Percentiles rank a stretch among this genome's conserved stretches.
phyloP scores from a whole-genome alignment of 1,284 basidiomycete genomes.

The Sanguinoderma infundibulare region DNA sequence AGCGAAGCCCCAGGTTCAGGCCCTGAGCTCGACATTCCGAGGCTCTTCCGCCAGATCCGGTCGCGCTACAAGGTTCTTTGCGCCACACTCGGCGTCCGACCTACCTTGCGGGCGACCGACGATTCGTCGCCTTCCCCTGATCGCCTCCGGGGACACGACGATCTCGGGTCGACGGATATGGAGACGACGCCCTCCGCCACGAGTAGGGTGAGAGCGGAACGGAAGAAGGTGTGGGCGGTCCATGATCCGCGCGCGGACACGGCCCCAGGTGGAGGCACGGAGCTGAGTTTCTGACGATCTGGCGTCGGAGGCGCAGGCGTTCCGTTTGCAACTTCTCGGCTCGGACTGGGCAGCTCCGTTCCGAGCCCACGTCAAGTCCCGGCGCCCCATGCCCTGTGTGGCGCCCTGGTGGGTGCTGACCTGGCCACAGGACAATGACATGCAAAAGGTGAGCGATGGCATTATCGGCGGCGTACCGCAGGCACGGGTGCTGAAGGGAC shows the following conservation, averaged over 20 bases:
- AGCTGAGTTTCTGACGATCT: slow-evolving; percentile 21
- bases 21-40: slow-evolving; percentile 71
- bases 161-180: slow-evolving; percentile 9
- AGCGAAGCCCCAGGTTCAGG: slow-evolving; percentile 21
- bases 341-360: neutral
- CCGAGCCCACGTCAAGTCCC: neutral
- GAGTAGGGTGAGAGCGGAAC: slow-evolving; percentile 4
- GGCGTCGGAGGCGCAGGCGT: neutral
- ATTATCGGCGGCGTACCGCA: neutral
- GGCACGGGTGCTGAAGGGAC: slow-evolving; percentile 2
- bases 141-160: slow-evolving; percentile 1
- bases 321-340: neutral
- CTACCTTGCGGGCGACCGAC: slow-evolving; percentile 51
- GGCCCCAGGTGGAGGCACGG: slow-evolving; percentile 1
- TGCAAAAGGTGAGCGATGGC: neutral
- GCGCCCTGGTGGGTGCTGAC: neutral
- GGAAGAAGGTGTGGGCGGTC: slow-evolving; percentile 28
- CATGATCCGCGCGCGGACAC: slow-evolving; percentile 5
- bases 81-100: slow-evolving; percentile 78
- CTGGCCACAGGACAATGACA: neutral
- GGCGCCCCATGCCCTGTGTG: neutral
- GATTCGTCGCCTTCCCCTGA: slow-evolving; percentile 10
- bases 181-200: neutral
- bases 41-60: slow-evolving; percentile 83
- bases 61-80: slow-evolving; percentile 90